A percentile compares a stretch with the other conserved stretches of the same genome.
These are phyloP conservation scores for Royoungia palumana DNA, from an alignment of 768 basidiomycete genomes.

Conservation along the genomic window DNA sequence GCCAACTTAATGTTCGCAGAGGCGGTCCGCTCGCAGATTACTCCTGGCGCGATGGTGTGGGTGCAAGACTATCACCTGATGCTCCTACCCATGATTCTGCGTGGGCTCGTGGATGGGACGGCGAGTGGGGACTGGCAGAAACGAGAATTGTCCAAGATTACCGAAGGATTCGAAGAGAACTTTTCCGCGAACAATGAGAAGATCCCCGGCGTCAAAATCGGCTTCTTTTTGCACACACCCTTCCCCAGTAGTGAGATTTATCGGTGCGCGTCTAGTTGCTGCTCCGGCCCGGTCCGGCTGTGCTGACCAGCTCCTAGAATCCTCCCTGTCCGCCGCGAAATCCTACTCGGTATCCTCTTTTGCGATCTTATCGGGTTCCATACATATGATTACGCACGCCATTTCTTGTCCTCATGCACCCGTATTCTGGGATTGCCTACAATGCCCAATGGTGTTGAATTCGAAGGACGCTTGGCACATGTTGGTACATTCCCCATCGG, in stretches of 20 bases:
- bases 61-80: constrained; percentile 98
- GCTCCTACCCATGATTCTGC: constrained; percentile 95
- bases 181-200: constrained; percentile 35
- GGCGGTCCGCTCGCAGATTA: constrained; percentile 73
- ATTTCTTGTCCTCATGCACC: constrained; percentile 98
- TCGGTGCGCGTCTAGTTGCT: constrained; percentile 52
- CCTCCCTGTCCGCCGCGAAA: constrained; percentile 94
- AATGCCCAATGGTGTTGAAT: constrained; percentile 97
- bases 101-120: constrained; percentile 78
- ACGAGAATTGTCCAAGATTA: constrained; percentile 63
- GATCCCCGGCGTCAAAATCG: constrained; percentile 81
- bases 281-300: constrained; percentile 11
- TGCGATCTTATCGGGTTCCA: constrained; percentile 99
- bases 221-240: constrained; percentile 97
- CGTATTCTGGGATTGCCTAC: constrained; percentile 93
- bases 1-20: constrained; percentile 95
- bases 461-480: constrained; percentile 91
- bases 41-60: constrained; percentile 94
- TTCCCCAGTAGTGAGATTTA: constrained; percentile 99
- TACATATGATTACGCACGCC: constrained; percentile 99
- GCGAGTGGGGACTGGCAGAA: constrained; percentile 53
- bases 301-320: constrained; percentile 52
- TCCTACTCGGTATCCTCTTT: constrained; percentile 92
- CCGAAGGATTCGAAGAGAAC: constrained; percentile 62
- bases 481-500: constrained; percentile 99